A percentile compares a stretch with the other conserved stretches of the same genome.
These are phyloP conservation scores for Camellia japonica DNA, from an alignment of 148 eudicot genomes.

Conservation along the genomic window DNA sequence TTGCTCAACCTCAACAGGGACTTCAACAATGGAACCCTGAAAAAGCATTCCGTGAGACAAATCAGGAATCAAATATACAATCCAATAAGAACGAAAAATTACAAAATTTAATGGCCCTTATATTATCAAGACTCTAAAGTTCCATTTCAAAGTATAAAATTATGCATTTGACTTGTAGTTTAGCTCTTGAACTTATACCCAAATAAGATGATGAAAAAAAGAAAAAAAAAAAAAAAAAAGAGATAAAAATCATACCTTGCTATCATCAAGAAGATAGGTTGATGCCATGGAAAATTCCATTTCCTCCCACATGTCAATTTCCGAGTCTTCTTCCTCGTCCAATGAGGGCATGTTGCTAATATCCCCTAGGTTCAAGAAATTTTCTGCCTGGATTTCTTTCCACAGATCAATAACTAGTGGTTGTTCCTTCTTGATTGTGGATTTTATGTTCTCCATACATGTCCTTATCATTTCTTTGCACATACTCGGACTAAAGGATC, in stretches of 20 bases:
- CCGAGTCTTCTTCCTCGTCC: conserved; percentile 52
- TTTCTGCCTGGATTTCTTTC: conserved; percentile 14
- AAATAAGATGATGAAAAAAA: too few relatives aligned
- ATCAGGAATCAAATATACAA: neutral
- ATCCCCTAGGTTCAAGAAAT: conserved; percentile 16
- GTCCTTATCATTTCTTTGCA: conserved; percentile 16
- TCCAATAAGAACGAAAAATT: neutral
- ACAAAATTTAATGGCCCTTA: neutral
- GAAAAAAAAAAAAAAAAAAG: neutral
- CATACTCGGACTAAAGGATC: neutral
- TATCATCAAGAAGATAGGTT: conserved; percentile 56
- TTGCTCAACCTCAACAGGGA: conserved; percentile 25
- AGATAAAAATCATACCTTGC: conserved; percentile 39
- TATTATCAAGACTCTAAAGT: too few relatives aligned
- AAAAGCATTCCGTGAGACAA: conserved; percentile 1
- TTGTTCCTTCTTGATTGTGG: conserved; percentile 15
- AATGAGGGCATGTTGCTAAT: conserved; percentile 32
- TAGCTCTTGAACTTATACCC: too few relatives aligned
- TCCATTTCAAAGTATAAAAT: neutral
- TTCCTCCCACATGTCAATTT: conserved; percentile 80
- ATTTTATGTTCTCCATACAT: conserved; percentile 21
- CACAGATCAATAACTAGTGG: conserved; percentile 24
- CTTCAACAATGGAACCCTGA: conserved; percentile 45
- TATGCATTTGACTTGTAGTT: too few relatives aligned
- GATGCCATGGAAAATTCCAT: conserved; percentile 85